These are phyloP conservation scores for Yamadazyma tumulicola DNA, from an alignment of 805 yeast species.

Conservation along the genomic window DNA sequence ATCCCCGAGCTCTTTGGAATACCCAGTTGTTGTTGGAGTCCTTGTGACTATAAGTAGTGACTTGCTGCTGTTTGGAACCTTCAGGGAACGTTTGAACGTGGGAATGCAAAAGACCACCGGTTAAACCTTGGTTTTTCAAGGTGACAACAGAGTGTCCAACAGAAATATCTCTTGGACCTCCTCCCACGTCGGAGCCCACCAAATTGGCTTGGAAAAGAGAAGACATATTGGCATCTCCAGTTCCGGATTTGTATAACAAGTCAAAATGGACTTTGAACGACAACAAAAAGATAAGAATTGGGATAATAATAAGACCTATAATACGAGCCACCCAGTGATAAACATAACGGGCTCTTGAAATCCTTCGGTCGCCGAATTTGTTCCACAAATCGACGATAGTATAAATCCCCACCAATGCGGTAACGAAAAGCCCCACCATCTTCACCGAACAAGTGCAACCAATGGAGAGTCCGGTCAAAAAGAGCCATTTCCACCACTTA, in stretches of 20 bases:
- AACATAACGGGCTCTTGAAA: constrained; percentile 48
- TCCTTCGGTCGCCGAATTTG: constrained; percentile 64
- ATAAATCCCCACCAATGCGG: constrained; percentile 83
- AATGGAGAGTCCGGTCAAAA: constrained; percentile 76
- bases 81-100: constrained; percentile 45
- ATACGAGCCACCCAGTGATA: constrained; percentile 68
- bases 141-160: constrained; percentile 46
- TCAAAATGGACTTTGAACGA: constrained; percentile 76
- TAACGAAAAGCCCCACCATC: constrained; percentile 94
- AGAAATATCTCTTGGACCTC: constrained; percentile 65
- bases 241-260: constrained; percentile 67
- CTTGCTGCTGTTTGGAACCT: constrained; percentile 47
- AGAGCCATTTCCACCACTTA: constrained; percentile 93
- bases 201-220: constrained; percentile 79
- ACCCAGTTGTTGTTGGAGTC: constrained; percentile 44
- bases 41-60: constrained; percentile 45
- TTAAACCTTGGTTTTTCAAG: constrained; percentile 40
- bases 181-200: constrained; percentile 58
- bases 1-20: constrained; percentile 47
- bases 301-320: constrained; percentile 60
- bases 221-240: constrained; percentile 80
- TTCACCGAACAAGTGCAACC: constrained; percentile 93
- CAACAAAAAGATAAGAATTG: constrained; percentile 57
- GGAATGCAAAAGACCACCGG: constrained; percentile 45
- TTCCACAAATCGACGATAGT: constrained; percentile 86